Evolutionary conservation across 805 yeast genomes (phyloP), one percentile per base, ranked within the genome.

Genomic region (Schwanniomyces polymorphus): DNA sequence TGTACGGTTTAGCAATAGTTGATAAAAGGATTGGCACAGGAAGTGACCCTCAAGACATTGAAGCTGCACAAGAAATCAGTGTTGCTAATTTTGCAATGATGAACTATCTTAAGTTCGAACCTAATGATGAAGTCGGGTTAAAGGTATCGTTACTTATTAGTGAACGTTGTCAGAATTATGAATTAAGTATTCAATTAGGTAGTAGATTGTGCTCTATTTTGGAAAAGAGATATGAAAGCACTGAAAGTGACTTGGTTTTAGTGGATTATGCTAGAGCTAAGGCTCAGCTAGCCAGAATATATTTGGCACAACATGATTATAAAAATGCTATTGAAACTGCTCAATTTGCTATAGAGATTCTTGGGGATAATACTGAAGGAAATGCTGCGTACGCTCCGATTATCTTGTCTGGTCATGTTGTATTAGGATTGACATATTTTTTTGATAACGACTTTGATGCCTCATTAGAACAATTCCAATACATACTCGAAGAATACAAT

Each of bases 131-230:
- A 61, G 70, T 53, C 43, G 94, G 87, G 0, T 64, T 86, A 42
- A 77, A 77, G 34, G 68, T 84, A 29, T 79, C 84, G 0, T 64
- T 83, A 33, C 56, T 78, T 28, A 65, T 84, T 8, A 68, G 84
- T 45, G 99, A 94, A 65, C 78, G 96, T 48, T 75, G 87, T 44
- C 84, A 82, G 29, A 80, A 81, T 43, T 88, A 76, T 60, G 77
- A 70, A 2, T 57, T 66, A 7, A 94, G 91, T 6, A 60, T 74
- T 11, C 63, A 63, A 5, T 59, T 79, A 14, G 81, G 86, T 0
- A 54, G 57, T 2, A 66, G 67, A 28, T 63, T 88, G 27, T 73
- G 85, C 47, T 53, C 42, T 0, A 51, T 80, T 1, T 65, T 85
- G 38, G 94, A 86, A 54, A 59, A 55, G 17, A 59, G 75, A 21